Conservation (phyloP, 2,329 filamentous ascomycete species). For the Cladosporium sp. region DNA sequence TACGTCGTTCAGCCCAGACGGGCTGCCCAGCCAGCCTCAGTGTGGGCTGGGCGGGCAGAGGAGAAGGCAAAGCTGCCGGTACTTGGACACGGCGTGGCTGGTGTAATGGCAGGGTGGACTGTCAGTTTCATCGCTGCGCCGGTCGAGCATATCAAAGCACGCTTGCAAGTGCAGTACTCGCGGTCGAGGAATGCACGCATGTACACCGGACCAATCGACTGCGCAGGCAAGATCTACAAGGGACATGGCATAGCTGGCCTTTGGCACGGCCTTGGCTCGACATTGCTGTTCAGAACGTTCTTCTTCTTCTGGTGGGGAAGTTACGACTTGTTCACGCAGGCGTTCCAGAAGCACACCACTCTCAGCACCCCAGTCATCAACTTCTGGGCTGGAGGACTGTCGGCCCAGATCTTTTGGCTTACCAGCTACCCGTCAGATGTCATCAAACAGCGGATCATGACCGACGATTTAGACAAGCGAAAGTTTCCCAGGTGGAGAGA, state of each 20-base stretch:
- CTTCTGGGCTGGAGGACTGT: conserved; percentile 94
- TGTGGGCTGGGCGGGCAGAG: conserved; percentile 34
- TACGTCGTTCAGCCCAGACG: conserved; percentile 67
- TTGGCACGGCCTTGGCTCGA: conserved; percentile 83
- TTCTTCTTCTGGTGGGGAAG: conserved; percentile 64
- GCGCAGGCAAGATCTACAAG: conserved; percentile 64
- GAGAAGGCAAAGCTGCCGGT: conserved; percentile 62
- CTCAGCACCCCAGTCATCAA: conserved; percentile 81
- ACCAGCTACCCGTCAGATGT: conserved; percentile 82
- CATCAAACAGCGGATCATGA: conserved; percentile 97
- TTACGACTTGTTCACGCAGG: conserved; percentile 79
- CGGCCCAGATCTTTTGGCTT: conserved; percentile 92
- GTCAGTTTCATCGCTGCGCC: conserved; percentile 92
- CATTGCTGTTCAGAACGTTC: conserved; percentile 83
- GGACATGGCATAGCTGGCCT: conserved; percentile 75
- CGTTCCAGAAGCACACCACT: conserved; percentile 65
- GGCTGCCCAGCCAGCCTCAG: conserved; percentile 23
- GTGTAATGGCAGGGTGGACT: conserved; percentile 81
- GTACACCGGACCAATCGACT: conserved; percentile 87
- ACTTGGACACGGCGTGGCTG: conserved; percentile 83
- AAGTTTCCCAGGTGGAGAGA: conserved; percentile 76
- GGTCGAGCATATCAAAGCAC: conserved; percentile 92
- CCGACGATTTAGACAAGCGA: conserved; percentile 76
- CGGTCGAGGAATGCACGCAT: conserved; percentile 73
- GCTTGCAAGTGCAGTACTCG: conserved; percentile 91